These are phyloP conservation scores for Populus pruinosa DNA, from an alignment of 345 rosid genomes.

Conservation along the genomic window DNA sequence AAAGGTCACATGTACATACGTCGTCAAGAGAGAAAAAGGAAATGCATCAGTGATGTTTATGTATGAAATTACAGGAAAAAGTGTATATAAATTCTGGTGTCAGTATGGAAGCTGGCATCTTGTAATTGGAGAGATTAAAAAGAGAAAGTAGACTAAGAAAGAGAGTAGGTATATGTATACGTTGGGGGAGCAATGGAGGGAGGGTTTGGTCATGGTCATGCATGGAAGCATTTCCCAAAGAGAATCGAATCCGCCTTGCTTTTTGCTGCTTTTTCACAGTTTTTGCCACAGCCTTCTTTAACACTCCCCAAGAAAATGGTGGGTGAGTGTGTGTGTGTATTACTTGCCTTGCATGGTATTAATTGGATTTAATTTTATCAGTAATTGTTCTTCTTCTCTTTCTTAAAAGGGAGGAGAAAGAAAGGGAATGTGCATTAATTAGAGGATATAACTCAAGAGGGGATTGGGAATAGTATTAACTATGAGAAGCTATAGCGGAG, in stretches of 20 bases:
- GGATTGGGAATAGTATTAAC: not conserved
- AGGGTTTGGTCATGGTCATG: constrained; percentile 33
- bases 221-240: constrained; percentile 63
- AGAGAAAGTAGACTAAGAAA: not conserved
- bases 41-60: too few relatives aligned
- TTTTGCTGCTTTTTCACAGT: constrained; percentile 54
- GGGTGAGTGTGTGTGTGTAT: constrained; percentile 13
- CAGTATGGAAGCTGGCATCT: not conserved
- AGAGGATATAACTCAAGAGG: not conserved
- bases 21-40: not conserved
- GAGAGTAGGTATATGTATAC: not conserved
- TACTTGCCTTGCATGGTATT: not conserved
- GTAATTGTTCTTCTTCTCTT: not conserved
- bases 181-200: not conserved
- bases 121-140: constrained; percentile 6
- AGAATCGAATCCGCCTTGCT: constrained; percentile 52
- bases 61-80: not conserved
- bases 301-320: constrained; percentile 65
- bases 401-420: not conserved
- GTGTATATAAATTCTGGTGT: not conserved
- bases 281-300: constrained; percentile 57
- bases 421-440: not conserved
- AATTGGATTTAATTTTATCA: not conserved
- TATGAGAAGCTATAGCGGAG: constrained; percentile 6
- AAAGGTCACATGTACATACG: too few relatives aligned